Percentiles rank a stretch among this genome's conserved stretches.
phyloP scores from a whole-genome alignment of 805 yeast species.

The Blastobotrys attinorum region DNA sequence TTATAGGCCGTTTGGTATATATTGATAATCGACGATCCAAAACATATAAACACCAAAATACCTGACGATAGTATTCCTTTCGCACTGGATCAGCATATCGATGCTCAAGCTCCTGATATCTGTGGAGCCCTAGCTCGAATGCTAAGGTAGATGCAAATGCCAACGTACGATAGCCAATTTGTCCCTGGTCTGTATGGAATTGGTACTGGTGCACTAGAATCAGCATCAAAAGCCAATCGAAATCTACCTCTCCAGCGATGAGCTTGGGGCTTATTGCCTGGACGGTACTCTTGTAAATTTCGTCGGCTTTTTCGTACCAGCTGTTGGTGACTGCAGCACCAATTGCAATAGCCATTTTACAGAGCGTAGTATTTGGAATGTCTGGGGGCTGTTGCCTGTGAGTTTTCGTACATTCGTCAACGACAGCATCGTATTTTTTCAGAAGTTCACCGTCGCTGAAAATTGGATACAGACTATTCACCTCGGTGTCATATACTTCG shows the following conservation, averaged over 20 bases:
- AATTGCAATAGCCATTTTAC: slow-evolving; percentile 14
- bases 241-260: slow-evolving; percentile 13
- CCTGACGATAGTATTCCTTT: slow-evolving; percentile 13
- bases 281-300: slow-evolving; percentile 7
- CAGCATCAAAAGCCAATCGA: slow-evolving; percentile 11
- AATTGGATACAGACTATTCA: slow-evolving; percentile 22
- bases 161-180: slow-evolving; percentile 18
- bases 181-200: slow-evolving; percentile 20
- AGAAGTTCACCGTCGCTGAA: slow-evolving; percentile 16
- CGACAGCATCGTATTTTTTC: slow-evolving; percentile 10
- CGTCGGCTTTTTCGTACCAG: slow-evolving; percentile 14
- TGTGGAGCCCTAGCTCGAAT: slow-evolving; percentile 20
- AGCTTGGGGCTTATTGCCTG: neutral
- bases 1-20: slow-evolving; percentile 18
- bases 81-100: slow-evolving; percentile 10
- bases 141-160: slow-evolving; percentile 18
- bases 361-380: slow-evolving; percentile 10
- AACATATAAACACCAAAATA: slow-evolving; percentile 23
- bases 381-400: neutral
- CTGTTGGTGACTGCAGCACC: slow-evolving; percentile 15
- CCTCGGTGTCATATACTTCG: slow-evolving; percentile 18
- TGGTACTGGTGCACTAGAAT: slow-evolving; percentile 21
- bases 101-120: slow-evolving; percentile 9
- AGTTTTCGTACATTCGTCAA: neutral
- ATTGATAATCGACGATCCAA: slow-evolving; percentile 20